Evolutionary conservation across 2,329 filamentous ascomycete species (phyloP).

Genomic region (Trichoderma arundinaceum): DNA sequence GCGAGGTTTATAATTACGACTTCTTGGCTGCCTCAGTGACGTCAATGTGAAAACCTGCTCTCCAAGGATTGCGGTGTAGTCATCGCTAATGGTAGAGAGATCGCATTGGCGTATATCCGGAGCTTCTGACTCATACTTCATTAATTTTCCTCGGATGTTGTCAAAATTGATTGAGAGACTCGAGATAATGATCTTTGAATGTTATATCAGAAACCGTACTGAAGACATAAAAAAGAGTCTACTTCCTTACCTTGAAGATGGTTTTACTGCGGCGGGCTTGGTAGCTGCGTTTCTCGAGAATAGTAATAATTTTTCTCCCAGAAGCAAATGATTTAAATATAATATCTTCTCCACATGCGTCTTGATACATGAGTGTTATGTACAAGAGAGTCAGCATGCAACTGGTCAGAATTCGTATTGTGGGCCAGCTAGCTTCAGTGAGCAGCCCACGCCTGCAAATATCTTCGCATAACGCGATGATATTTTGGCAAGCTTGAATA

Average conservation of each 20-base stretch:
- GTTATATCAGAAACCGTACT: background rate
- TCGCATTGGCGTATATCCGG: conserved; percentile 5
- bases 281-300: conserved; percentile 13
- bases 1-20: background rate
- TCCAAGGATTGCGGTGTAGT: background rate
- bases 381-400: conserved; percentile 3
- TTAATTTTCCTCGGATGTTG: background rate
- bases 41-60: background rate
- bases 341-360: background rate
- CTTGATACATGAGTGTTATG: background rate
- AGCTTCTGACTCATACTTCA: background rate
- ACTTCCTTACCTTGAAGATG: background rate
- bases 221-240: background rate
- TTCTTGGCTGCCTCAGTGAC: background rate
- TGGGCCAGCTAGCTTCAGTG: conserved; percentile 12
- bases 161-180: conserved; percentile 15
- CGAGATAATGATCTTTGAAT: background rate
- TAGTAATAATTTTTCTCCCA: background rate
- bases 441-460: conserved; percentile 3
- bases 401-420: conserved; percentile 6
- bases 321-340: background rate
- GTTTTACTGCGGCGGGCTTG: conserved; percentile 2
- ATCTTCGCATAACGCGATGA: conserved; percentile 16
- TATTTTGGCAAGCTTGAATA: conserved; percentile 8
- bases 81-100: background rate